These are phyloP conservation scores for Vaccinium macrocarpon DNA, from an alignment of 148 eudicot species.

Conservation along the genomic window DNA sequence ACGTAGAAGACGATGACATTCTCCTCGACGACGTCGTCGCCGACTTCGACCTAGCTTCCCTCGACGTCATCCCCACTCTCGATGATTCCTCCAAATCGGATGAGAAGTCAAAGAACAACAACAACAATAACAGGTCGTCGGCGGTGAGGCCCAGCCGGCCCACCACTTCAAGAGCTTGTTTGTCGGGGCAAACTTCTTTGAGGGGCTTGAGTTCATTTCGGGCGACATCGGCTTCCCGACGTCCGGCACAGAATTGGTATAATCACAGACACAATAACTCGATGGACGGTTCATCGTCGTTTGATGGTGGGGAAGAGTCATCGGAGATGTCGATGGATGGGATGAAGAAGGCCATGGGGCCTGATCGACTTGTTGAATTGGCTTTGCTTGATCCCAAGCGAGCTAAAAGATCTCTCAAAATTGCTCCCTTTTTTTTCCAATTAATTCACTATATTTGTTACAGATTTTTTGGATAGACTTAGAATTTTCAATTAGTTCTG, in stretches of 20 bases:
- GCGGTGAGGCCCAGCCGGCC: not conserved
- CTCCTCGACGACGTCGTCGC: constrained; percentile 7
- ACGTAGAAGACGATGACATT: constrained; percentile 54
- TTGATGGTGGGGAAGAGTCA: constrained; percentile 50
- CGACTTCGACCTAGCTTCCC: not conserved
- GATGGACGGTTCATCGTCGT: constrained; percentile 65
- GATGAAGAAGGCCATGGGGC: constrained; percentile 69
- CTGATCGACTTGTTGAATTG: constrained; percentile 75
- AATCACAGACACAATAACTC: constrained; percentile 60
- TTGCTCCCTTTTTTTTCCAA: not conserved
- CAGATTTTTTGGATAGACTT: too few relatives aligned
- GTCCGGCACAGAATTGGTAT: constrained; percentile 16
- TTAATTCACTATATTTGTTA: not conserved
- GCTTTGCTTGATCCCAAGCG: constrained; percentile 84
- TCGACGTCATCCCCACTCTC: not conserved
- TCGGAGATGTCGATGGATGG: constrained; percentile 33
- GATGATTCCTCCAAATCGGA: constrained; percentile 40
- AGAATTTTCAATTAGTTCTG: too few relatives aligned
- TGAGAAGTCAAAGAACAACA: constrained; percentile 19
- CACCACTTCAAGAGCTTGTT: constrained; percentile 72
- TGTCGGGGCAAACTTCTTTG: constrained; percentile 83
- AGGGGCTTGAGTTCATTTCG: constrained; percentile 45
- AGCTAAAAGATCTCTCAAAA: constrained; percentile 59
- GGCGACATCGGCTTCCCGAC: constrained; percentile 20
- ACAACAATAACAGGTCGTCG: not conserved